Evolutionary conservation across 371 early-diverging fungal genomes (phyloP), one percentile per base, ranked within the genome.

Genomic region (Syncephalis plumigaleata): DNA sequence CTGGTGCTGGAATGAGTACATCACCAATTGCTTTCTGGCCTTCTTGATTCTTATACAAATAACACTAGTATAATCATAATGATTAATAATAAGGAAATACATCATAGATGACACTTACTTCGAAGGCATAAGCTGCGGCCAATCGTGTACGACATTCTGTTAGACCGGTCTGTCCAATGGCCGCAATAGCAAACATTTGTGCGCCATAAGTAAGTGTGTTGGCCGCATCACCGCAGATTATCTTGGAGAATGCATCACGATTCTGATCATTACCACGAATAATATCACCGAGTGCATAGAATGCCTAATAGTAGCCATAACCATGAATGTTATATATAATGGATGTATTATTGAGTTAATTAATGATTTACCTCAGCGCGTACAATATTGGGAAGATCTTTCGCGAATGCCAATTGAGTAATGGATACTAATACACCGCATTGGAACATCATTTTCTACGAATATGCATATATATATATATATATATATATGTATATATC

Each of bases 211-310:
- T 9, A 76, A 71, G 16, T 75, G 68, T 21, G 71, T 70, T 24
- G 54, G 22, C 46, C 54, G 2, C 55, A 47, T 24, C 24, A 23
- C n/a, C 48, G 24, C 11, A 36, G 1, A 16, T 36, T 31, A n/a
- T 27, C 11, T 31, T 48, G 18, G 40, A 27, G 25, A 92, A 76
- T 2, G 71, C 48, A 11, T 75, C 78, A 58, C 91, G 93, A 56
- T 81, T 87, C 0, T 58, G 67, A 17, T 60, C 52, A 55, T 87
- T 78, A 3, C 71, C 68, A n/a, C 84, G 70, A 18, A 92, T 71
- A 5, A 84, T 60, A 53, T 89, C 88, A 0, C 81, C 87, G 38
- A 91, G 66, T 0, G 90, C 75, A 58, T 79, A 84, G 18, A 94
- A 58, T 0, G 91, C 81, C 56, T 60, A 55, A n/a, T n/a, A n/a